Evolutionary conservation across 805 yeast genomes (phyloP).

Genomic region (Lachancea sp.): DNA sequence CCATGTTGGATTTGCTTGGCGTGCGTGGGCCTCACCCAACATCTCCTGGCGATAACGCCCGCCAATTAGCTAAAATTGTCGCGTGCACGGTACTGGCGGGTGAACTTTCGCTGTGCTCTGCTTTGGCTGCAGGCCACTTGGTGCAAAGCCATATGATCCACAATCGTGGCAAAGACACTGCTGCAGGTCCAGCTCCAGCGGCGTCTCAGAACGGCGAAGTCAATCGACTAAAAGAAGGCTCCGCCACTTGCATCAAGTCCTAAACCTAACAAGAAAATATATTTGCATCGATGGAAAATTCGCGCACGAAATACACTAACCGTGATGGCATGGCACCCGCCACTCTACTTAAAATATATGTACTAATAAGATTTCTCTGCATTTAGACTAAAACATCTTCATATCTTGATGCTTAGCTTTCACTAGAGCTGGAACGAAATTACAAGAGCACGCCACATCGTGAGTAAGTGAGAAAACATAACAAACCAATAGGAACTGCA

Average conservation of each 20-base stretch:
- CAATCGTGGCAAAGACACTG: constrained; percentile 56
- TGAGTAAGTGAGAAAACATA: too few species aligned
- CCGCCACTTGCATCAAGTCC: constrained; percentile 68
- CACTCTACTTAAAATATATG: background rate
- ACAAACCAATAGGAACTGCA: too few species aligned
- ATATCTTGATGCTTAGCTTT: background rate
- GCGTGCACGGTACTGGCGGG: constrained; percentile 96
- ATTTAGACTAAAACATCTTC: background rate
- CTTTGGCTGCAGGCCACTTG: constrained; percentile 96
- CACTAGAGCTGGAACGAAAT: background rate
- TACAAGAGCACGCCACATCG: background rate
- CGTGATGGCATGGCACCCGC: too few species aligned
- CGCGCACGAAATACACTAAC: background rate
- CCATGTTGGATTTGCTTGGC: constrained; percentile 91
- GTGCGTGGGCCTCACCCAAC: constrained; percentile 94
- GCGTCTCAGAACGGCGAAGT: constrained; percentile 29
- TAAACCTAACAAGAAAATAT: constrained; percentile 19
- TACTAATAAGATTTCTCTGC: constrained; percentile 2
- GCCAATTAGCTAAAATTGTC: constrained; percentile 84
- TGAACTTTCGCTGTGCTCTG: constrained; percentile 89
- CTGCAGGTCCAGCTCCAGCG: constrained; percentile 24
- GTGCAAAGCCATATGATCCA: constrained; percentile 97
- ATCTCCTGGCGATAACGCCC: constrained; percentile 89
- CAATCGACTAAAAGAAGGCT: constrained; percentile 57
- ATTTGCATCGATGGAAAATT: background rate